Base-by-base conservation (phyloP, 306 rosid species). In the Lathyrus aphaca region DNA sequence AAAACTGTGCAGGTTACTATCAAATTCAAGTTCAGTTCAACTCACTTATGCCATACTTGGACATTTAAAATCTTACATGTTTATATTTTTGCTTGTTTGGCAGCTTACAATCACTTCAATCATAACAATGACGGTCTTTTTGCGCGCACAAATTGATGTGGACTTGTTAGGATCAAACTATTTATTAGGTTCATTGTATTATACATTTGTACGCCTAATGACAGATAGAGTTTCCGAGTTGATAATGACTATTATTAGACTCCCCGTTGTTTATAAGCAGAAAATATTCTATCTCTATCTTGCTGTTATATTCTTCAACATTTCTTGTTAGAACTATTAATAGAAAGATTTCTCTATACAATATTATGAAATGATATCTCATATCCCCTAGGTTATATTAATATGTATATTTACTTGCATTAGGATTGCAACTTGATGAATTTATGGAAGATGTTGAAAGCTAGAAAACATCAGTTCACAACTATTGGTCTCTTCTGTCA, bases 201-300 rank as follows among this genome's bases (percentile, higher is more conserved):
- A 82, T 57, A 84, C 90, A 14, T 84, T 90, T 30, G 45, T 86
- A 44, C 84, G 91, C 55, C 86, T 90, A 75, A 76, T 87, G 73
- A 84, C 85, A 13, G 87, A 88, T 77, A 95, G 96, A n/a, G 79
- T 87, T 75, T 88, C 96, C 2, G 96, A 90, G 82, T 68, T 90
- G 65, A 55, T 84, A 68, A 64, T 90, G 89, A 90, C 91, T 42
- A 76, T 86, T 73, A 65, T 81, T 21, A 82, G 95, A 77, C 81
- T 90, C 58, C 86, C 89, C 2, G 82, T 85, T 72, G 82, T 82
- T 56, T 75, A 82, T 79, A 85, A 85, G 82, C 86, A 85, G 76
- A 85, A 75, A 37, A 80, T 59, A 42, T 85, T 85, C 77, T 85
- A 76, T 77, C 81, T 85, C 29, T 82, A 85, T 78, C 86, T 86